phyloP scores from a whole-genome alignment of 805 yeast genomes.

The Limtongia smithiae region DNA sequence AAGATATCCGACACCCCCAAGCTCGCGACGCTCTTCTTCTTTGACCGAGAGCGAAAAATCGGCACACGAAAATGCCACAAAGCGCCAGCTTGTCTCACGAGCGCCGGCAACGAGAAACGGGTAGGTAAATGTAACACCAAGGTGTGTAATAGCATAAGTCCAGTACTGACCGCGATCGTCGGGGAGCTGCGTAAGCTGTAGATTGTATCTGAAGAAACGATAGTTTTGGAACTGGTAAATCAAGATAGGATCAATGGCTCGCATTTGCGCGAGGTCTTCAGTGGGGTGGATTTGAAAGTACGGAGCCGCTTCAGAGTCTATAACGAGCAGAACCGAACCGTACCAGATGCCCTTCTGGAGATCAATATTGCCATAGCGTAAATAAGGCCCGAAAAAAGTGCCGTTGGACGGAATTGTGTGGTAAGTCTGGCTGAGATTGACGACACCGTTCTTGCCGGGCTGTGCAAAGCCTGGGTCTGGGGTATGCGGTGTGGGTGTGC shows the following conservation, averaged over 20 bases:
- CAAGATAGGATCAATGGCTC: constrained; percentile 7
- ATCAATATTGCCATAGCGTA: constrained; percentile 25
- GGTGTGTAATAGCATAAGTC: constrained; percentile 26
- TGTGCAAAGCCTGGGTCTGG: constrained; percentile 24
- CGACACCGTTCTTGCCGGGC: constrained; percentile 24
- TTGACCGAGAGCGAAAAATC: constrained; percentile 26
- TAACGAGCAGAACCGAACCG: constrained; percentile 25
- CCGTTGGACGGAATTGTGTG: constrained; percentile 24
- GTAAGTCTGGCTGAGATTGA: constrained; percentile 17
- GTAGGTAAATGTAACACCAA: constrained; percentile 22
- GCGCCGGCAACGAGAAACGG: constrained; percentile 25
- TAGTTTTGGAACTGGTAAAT: constrained; percentile 16
- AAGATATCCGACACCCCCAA: constrained; percentile 59
- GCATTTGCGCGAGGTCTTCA: constrained; percentile 14
- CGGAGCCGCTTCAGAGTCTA: constrained; percentile 14
- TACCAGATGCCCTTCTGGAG: constrained; percentile 19
- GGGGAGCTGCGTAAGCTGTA: constrained; percentile 8
- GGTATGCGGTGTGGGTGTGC: too few relatives aligned
- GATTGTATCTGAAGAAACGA: constrained; percentile 19
- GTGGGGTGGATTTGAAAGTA: constrained; percentile 25
- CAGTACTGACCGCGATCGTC: constrained; percentile 12
- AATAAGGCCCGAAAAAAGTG: constrained; percentile 24
- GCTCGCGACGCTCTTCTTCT: constrained; percentile 39
- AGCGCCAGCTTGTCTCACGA: constrained; percentile 19
- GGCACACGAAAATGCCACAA: constrained; percentile 29